These are phyloP conservation scores for Paecilomyces variotii DNA, from an alignment of 2,329 filamentous ascomycete genomes.

Conservation along the genomic window DNA sequence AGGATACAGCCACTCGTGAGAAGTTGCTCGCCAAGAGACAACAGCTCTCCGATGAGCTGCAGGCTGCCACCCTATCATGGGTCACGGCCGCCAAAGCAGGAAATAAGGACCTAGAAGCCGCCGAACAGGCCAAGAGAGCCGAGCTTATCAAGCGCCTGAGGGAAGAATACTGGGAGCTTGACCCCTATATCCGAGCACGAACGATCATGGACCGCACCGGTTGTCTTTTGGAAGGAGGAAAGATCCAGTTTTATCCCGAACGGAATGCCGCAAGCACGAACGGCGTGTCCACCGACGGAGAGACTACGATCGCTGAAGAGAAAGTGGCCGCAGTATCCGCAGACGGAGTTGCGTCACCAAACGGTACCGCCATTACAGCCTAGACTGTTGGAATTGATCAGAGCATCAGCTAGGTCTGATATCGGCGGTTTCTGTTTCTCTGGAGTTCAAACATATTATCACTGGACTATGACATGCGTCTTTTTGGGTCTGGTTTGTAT, in stretches of 20 bases:
- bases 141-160: slow-evolving; percentile 56
- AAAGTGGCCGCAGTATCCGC: neutral
- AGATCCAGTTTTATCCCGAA: slow-evolving; percentile 60
- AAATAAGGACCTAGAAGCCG: slow-evolving; percentile 36
- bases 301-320: neutral
- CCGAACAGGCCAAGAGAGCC: slow-evolving; percentile 51
- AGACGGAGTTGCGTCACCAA: neutral
- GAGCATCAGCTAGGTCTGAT: neutral
- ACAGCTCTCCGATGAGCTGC: slow-evolving; percentile 62
- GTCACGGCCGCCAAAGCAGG: slow-evolving; percentile 46
- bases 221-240: slow-evolving; percentile 59
- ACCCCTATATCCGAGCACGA: slow-evolving; percentile 76
- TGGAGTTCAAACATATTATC: neutral
- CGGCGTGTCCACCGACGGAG: neutral
- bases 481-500: neutral
- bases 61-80: slow-evolving; percentile 69
- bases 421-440: neutral
- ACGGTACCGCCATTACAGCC: neutral
- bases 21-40: slow-evolving; percentile 57
- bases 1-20: slow-evolving; percentile 56
- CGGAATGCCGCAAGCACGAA: slow-evolving; percentile 9
- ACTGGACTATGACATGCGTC: neutral
- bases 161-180: slow-evolving; percentile 78
- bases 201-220: slow-evolving; percentile 79
- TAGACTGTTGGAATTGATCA: neutral